Base-by-base conservation (phyloP, 1,284 basidiomycete genomes). In the Cryptococcus amylolentus region DNA sequence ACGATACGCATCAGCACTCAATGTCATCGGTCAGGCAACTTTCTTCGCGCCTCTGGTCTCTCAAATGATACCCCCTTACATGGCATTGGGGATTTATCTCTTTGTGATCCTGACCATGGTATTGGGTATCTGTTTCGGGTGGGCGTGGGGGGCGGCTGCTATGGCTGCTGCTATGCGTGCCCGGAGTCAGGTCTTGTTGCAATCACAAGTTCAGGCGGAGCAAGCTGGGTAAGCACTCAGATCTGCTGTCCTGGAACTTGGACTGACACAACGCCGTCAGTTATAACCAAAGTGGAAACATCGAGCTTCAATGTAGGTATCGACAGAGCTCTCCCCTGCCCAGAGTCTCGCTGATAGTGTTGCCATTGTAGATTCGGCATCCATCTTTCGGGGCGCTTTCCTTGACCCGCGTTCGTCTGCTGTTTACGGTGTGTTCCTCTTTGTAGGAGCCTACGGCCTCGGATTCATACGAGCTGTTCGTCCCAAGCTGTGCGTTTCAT, bases 341-440 rank as follows among this genome's bases (percentile, higher is more conserved):
- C 10, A 39, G 31, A 14, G 31, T 41, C 23, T 40, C 28, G 28
- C 55, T 46, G 37, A 46, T 43, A 18, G 9, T 26, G 38, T 3
- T 18, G 23, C 18, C 61, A 70, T 68, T 81, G 49, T 77, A 80
- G 64, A 35, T 35, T 35, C 31, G 31, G 57, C 63, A 2, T 79
- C 81, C 49, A 80, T 86, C 41, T 89, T 88, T 68, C 68, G 81
- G 5, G 88, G 87, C 0, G 72, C 75, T 5, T 90, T 88, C 70
- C 79, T 91, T 44, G 88, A 91, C 66, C 80, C 84, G 1, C 69
- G 81, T 70, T 83, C 72, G 1, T 77, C 69, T 12, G 64, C 70
- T 0, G 83, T 89, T 0, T 86, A 82, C 67, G 88, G 86, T 5
- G 81, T 81, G n/a, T 88, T 90, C 67, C 77, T 91, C 18, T 87